These are phyloP conservation scores for Barbatosphaeria neglecta DNA, from an alignment of 495 filamentous ascomycete genomes.

Conservation along the genomic window DNA sequence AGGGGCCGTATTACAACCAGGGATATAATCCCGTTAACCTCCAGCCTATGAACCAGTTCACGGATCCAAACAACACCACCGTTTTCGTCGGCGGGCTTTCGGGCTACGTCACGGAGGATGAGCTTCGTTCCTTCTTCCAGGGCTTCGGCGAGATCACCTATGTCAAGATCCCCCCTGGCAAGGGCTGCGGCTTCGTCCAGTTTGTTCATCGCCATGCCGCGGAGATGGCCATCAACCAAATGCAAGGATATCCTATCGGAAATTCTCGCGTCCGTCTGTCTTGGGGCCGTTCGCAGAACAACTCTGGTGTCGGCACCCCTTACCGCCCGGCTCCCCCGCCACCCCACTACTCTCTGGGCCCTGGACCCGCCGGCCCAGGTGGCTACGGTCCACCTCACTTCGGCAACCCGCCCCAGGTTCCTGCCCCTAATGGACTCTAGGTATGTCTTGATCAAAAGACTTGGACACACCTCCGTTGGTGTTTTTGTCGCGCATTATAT, in stretches of 20 bases:
- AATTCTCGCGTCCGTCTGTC: conserved; percentile 96
- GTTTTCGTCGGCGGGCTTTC: conserved; percentile 97
- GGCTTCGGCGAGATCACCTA: conserved; percentile 99
- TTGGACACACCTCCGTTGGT: too few relatives aligned
- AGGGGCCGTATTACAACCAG: conserved; percentile 18
- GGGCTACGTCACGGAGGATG: conserved; percentile 97
- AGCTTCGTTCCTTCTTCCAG: conserved; percentile 98
- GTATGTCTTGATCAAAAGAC: too few relatives aligned
- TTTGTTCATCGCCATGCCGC: conserved; percentile 98
- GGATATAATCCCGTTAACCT: conserved; percentile 44
- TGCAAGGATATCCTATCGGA: conserved; percentile 99
- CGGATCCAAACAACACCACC: conserved; percentile 99
- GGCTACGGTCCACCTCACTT: neutral
- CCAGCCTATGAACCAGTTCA: conserved; percentile 99
- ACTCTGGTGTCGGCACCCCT: conserved; percentile 94
- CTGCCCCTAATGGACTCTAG: neutral
- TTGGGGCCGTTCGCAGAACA: conserved; percentile 98
- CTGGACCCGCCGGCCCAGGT: conserved; percentile 8
- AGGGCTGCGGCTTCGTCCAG: conserved; percentile 98
- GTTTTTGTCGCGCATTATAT: neutral
- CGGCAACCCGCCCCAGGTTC: neutral
- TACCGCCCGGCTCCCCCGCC: conserved; percentile 94
- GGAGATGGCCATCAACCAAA: conserved; percentile 99
- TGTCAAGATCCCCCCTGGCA: conserved; percentile 98
- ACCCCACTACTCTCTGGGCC: conserved; percentile 63